phyloP scores from a whole-genome alignment of 1,284 basidiomycete species.

The Coniferiporia sulphurascens region DNA sequence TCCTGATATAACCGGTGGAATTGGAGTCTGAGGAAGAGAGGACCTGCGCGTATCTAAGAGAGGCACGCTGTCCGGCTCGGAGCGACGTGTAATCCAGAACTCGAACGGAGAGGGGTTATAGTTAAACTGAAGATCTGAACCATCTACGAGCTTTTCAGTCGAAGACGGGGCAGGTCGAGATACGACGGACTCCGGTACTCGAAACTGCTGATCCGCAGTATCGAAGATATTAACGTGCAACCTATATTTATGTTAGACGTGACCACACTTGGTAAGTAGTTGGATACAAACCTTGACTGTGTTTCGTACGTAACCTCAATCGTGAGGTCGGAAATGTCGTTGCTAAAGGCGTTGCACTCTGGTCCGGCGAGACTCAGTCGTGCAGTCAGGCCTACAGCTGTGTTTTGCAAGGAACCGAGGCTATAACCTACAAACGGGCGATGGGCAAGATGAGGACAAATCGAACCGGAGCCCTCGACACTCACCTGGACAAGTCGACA shows the following conservation, averaged over 20 bases:
- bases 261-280: not conserved
- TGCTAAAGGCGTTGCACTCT: conserved; percentile 70
- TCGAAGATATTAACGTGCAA: conserved; percentile 79
- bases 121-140: conserved; percentile 63
- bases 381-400: conserved; percentile 48
- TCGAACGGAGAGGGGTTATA: conserved; percentile 62
- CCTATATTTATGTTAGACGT: conserved; percentile 25
- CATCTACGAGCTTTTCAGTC: conserved; percentile 29
- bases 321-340: conserved; percentile 57
- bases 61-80: conserved; percentile 48
- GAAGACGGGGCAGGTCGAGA: conserved; percentile 39
- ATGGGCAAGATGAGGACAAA: not conserved
- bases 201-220: conserved; percentile 59
- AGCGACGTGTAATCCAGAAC: conserved; percentile 73
- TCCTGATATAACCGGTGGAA: conserved; percentile 39
- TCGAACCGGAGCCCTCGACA: not conserved
- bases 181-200: conserved; percentile 57
- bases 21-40: conserved; percentile 53
- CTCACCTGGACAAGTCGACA: conserved; percentile 33
- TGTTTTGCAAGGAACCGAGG: conserved; percentile 42
- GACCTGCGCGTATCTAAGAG: conserved; percentile 69
- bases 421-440: conserved; percentile 42
- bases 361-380: conserved; percentile 52
- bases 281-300: conserved; percentile 37
- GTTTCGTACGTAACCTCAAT: conserved; percentile 66